phyloP scores from a whole-genome alignment of 306 rosid species.

The Malus domestica region ASM211411v1 NC_041799.1:17483501-17484000 shows the following conservation, averaged over 20 bases:
- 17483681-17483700: not conserved
- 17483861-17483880: slow-evolving; percentile 53
- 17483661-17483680: not conserved
- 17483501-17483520: not conserved
- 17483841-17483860: slow-evolving; percentile 57
- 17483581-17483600: not conserved
- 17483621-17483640: not conserved
- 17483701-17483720: not conserved
- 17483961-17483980: not conserved
- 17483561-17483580: not conserved
- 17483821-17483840: slow-evolving; percentile 17
- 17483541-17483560: not conserved
- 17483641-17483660: not conserved
- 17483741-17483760: not conserved
- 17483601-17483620: not conserved
- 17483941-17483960: slow-evolving; percentile 46
- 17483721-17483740: not conserved
- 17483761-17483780: not conserved
- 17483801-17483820: not conserved
- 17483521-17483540: not conserved
- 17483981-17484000: slow-evolving; percentile 1
- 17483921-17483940: slow-evolving; percentile 69
- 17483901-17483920: slow-evolving; percentile 78
- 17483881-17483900: slow-evolving; percentile 69
- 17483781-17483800: not conserved